Evolutionary conservation across 1,284 basidiomycete species (phyloP), one percentile per base, ranked within the genome.

Genomic region (Pterulicium gracile): DNA sequence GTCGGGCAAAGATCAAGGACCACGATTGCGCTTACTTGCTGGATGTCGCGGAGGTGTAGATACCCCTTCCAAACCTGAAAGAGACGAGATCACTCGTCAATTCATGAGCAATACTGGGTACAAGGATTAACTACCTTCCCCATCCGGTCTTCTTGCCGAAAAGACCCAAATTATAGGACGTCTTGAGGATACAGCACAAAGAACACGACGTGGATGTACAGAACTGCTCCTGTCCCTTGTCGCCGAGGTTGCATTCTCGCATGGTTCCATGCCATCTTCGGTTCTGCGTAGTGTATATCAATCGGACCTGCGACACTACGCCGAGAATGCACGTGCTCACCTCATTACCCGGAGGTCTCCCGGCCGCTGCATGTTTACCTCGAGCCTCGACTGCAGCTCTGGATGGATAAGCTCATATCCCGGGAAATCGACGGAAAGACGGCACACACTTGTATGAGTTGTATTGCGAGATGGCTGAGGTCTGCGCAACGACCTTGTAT

Each of bases 131-230:
- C 49, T 56, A 72, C 73, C 77, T 71, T 54, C 79, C 75, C 76
- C 77, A 80, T 10, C 75, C 74, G 4, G 78, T 80, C 63, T 79
- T 79, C 62, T 73, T 77, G 3, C 75, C 76, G 52, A 71, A 79
- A 12, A 77, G 63, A 47, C 64, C 66, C 50, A 82, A 55, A 53
- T 79, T 75, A 50, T 73, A 82, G 1, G 79, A 82, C 1, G 72
- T 75, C 43, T 66, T 66, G 44, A 80, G 62, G 53, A 82, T 81
- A 42, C 63, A 66, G 52, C 79, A 81, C 45, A 81, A 60, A 0
- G 76, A 72, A 53, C 79, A 82, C 13, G 65, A 71, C 2, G 63
- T 43, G 2, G 76, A 73, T 5, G 66, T 55, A 56, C 79, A 82
- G 41, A 79, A 69, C 40, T 65, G 61, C 0, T 68, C 63, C 36